Percentiles rank a stretch among this genome's conserved stretches.
phyloP scores from a whole-genome alignment of 345 rosid genomes.

The Isatis tinctoria region DNA sequence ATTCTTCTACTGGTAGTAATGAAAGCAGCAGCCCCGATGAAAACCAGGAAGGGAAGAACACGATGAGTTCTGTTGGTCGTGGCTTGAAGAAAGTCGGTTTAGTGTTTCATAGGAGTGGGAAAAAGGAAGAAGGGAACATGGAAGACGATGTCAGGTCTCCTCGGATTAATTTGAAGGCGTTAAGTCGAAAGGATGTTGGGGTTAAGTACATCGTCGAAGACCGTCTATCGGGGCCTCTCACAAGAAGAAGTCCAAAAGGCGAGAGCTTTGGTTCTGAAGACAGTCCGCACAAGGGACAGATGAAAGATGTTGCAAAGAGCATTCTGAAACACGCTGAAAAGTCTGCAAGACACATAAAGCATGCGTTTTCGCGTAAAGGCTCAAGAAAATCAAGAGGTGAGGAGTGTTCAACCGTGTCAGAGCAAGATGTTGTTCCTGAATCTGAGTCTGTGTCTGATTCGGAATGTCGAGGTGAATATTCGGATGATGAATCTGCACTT shows the following conservation, averaged over 20 bases:
- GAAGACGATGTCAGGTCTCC: conserved; percentile 49
- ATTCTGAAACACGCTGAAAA: conserved; percentile 62
- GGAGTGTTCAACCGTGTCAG: conserved; percentile 19
- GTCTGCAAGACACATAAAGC: conserved; percentile 52
- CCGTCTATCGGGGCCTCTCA: conserved; percentile 32
- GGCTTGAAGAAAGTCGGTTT: conserved; percentile 53
- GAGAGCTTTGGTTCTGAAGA: conserved; percentile 41
- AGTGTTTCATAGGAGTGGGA: conserved; percentile 45
- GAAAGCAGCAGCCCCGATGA: conserved; percentile 51
- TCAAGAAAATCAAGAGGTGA: conserved; percentile 39
- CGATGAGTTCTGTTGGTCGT: conserved; percentile 29
- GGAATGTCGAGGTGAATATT: conserved; percentile 14
- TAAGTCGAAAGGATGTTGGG: conserved; percentile 40
- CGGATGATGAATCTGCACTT: conserved; percentile 43
- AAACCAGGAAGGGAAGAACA: conserved; percentile 40
- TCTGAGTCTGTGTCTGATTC: conserved; percentile 41
- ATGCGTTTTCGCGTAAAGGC: conserved; percentile 63
- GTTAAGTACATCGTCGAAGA: conserved; percentile 52
- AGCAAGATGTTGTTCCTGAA: conserved; percentile 31
- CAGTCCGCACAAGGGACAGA: conserved; percentile 43
- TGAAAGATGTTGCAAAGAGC: conserved; percentile 60
- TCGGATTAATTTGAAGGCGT: conserved; percentile 51
- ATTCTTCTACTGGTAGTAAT: conserved; percentile 33
- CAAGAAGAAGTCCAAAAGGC: conserved; percentile 37
- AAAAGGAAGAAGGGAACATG: conserved; percentile 38